Conservation (phyloP, 192 early-diverging fungal species). For the Coemansia sp. region DNA sequence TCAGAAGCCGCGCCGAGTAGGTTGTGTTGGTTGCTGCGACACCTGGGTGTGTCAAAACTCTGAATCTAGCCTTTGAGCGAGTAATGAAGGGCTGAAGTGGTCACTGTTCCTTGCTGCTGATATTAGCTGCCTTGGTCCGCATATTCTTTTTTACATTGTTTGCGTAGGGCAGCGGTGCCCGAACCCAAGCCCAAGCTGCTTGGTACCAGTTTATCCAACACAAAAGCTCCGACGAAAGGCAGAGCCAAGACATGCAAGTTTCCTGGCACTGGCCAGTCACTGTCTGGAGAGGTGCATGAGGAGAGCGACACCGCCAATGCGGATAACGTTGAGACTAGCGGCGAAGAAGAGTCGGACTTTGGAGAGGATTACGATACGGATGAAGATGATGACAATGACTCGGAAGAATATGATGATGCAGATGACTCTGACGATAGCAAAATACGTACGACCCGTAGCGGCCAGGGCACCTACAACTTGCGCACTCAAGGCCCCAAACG, state of each 20-base stretch:
- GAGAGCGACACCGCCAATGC: conserved; percentile 3
- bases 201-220: too few relatives aligned
- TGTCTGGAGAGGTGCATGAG: conserved; percentile 15
- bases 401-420: conserved; percentile 25
- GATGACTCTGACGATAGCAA: conserved; percentile 24
- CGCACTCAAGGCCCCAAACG: conserved; percentile 36
- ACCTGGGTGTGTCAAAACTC: too few relatives aligned
- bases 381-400: conserved; percentile 28
- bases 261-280: conserved; percentile 33
- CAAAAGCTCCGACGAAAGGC: conserved; percentile 15
- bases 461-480: conserved; percentile 41
- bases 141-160: too few relatives aligned
- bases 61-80: too few relatives aligned
- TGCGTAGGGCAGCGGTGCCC: not conserved
- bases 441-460: conserved; percentile 23
- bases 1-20: conserved; percentile 11
- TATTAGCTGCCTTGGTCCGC: too few relatives aligned
- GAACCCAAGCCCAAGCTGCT: too few relatives aligned
- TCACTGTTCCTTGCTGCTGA: too few relatives aligned
- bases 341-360: conserved; percentile 19
- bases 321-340: not conserved
- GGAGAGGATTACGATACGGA: conserved; percentile 30
- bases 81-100: too few relatives aligned
- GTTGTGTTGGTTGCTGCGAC: not conserved
- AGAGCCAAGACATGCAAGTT: conserved; percentile 25